Percentiles rank a stretch among this genome's conserved stretches.
Conservation (phyloP, 345 rosid genomes). For the Lumnitzera littorea region DNA sequence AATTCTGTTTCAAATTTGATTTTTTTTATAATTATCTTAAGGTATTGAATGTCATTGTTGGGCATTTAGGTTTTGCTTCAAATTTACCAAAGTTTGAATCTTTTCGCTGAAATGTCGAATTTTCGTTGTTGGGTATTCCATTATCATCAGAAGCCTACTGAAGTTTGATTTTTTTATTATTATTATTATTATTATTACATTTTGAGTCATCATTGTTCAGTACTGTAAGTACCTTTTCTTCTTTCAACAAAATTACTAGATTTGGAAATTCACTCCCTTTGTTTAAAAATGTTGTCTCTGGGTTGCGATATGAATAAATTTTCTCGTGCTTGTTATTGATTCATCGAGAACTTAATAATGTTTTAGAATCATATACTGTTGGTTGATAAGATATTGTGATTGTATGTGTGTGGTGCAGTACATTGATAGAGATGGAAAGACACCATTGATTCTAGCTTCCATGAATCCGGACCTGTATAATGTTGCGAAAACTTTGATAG, state of each 20-base stretch:
- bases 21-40: neutral
- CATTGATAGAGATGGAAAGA: constrained; percentile 88
- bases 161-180: no score
- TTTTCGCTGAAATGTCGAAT: no score
- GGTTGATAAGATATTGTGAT: neutral
- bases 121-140: no score
- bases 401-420: constrained; percentile 39
- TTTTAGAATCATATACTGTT: neutral
- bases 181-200: no score
- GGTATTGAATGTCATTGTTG: no score
- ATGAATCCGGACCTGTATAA: constrained; percentile 50
- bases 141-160: no score
- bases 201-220: no score
- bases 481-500: constrained; percentile 79
- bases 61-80: no score
- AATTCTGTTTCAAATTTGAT: neutral
- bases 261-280: neutral
- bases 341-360: neutral
- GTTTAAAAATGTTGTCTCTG: neutral
- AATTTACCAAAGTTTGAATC: no score
- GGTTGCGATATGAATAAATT: neutral
- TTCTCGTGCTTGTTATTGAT: neutral
- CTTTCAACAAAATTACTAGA: neutral
- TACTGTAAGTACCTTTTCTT: neutral
- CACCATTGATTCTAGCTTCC: constrained; percentile 80